Base-by-base conservation (phyloP, 129 eudicot genomes). In the Flaveria ramosissima region DNA sequence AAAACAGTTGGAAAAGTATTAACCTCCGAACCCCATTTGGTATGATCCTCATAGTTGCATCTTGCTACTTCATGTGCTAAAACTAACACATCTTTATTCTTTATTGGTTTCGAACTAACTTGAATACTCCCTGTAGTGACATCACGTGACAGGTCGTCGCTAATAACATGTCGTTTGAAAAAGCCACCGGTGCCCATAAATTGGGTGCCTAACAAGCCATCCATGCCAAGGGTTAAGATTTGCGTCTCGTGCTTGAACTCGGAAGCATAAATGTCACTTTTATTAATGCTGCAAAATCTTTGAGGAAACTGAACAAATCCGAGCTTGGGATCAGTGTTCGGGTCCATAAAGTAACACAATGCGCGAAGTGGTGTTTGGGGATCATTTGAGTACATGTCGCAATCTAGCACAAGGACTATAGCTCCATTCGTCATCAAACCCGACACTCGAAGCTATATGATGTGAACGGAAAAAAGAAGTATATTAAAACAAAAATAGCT, bases 301-400 rank as follows among this genome's bases (percentile, higher is more conserved):
- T 92, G 98, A 19, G 98, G 98, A 68, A 90, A 92, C 46, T 90
- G 98, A 72, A 92, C 78, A 39, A 78, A 88, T 3, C 82, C 94
- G 12, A 83, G 79, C 19, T 77, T 80, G 0, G 86, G 86, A 53
- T 78, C 75, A 21, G 51, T 60, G 17, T 81, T 16, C 14, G 82
- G 82, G 12, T 90, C 89, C 68, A 26, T 1, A 27, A 83, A 70
- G 73, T 84, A 88, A 70, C 94, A 92, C 21, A 92, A 70, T 6
- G 77, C 85, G 17, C 83, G 84, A 4, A 73, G 88, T 36, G 89
- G 80, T 10, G 97, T 87, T 59, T 57, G 64, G 0, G 96, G 97
- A 73, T 92, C 96, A n/a, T 92, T 92, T 0, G 96, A 92, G 82
- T 80, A 88, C 89, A 82, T 84, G 68, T 89, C 96, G 50, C 98